Evolutionary conservation across 2,329 filamentous ascomycete species (phyloP), one percentile per base, ranked within the genome.

Genomic region (Coniochaeta prunicola): DNA sequence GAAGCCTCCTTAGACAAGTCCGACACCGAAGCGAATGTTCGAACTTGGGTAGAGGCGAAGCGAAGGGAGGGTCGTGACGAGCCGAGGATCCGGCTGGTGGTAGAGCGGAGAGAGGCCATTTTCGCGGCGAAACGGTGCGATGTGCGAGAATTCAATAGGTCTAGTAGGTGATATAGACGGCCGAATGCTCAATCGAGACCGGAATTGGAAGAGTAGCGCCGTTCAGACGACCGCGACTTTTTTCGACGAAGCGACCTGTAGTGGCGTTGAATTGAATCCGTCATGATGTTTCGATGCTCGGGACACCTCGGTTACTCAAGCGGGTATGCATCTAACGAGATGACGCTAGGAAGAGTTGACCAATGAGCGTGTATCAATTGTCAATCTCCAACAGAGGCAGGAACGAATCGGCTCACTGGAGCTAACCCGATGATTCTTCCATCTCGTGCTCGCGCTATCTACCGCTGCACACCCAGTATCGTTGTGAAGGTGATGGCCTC

Each of bases 81-180:
- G 71, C 77, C 78, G 65, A 85, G 67, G 60, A 84, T 70, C 69
- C 81, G 78, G 63, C 76, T 70, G 60, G 81, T 76, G 67, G 80
- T 76, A 67, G 80, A 82, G 78, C 83, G 83, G 73, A 86, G 82
- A 78, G 82, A 77, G 69, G 83, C 80, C 83, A 86, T 86, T 71
- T 69, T 75, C 65, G 66, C 68, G 57, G 60, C 57, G 53, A 34
- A 17, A 36, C 5, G n/a, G n/a, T 30, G 21, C 2, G 5, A 24
- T 34, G n/a, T 34, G n/a, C 6, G 21, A 55, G 4, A 36, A 17
- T 13, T 19, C 53, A 36, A 34, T 50, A 50, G 24, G 13, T 21
- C 5, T 30, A 50, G 24, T 3, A 50, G 45, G 45, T 50, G 8
- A 21, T 38, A 38, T 38, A 56, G 53, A 38, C 53, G n/a, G n/a